phyloP scores from a whole-genome alignment of 225 moss, liverwort and hornwort species.

The Sphagnum tenellum region DNA sequence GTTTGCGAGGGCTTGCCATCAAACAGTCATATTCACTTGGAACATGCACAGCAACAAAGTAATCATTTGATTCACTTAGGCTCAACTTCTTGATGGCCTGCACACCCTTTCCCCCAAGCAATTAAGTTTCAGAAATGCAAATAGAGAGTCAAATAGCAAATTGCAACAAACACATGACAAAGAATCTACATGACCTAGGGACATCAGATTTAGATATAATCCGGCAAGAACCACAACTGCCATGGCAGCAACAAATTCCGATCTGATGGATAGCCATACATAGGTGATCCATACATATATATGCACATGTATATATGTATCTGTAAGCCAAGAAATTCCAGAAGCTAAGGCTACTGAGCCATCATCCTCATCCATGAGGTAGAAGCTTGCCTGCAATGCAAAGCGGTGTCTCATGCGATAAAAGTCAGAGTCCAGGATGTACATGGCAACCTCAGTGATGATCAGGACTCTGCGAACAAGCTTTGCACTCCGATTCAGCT shows the following conservation, averaged over 20 bases:
- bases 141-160: too few species aligned
- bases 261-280: too few species aligned
- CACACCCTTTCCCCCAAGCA: slow-evolving; percentile 9
- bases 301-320: too few species aligned
- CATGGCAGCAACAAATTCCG: too few species aligned
- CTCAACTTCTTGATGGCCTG: slow-evolving; percentile 51
- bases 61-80: slow-evolving; percentile 73
- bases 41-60: slow-evolving; percentile 67
- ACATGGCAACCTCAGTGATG: slow-evolving; percentile 72
- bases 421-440: slow-evolving; percentile 65
- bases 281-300: too few species aligned
- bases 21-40: slow-evolving; percentile 79
- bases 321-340: too few species aligned
- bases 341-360: too few species aligned
- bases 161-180: not conserved
- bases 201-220: too few species aligned
- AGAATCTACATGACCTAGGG: not conserved
- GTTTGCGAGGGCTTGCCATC: slow-evolving; percentile 81
- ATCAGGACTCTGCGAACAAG: slow-evolving; percentile 59
- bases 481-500: slow-evolving; percentile 68
- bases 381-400: slow-evolving; percentile 38
- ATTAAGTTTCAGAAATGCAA: too few species aligned
- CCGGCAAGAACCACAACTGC: too few species aligned
- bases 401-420: slow-evolving; percentile 67
- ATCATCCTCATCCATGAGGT: too few species aligned